Percentiles rank a stretch among this genome's conserved stretches.
Conservation (phyloP, 352 stramenopile genomes). For the Globisporangium cylindrosporum region DNA sequence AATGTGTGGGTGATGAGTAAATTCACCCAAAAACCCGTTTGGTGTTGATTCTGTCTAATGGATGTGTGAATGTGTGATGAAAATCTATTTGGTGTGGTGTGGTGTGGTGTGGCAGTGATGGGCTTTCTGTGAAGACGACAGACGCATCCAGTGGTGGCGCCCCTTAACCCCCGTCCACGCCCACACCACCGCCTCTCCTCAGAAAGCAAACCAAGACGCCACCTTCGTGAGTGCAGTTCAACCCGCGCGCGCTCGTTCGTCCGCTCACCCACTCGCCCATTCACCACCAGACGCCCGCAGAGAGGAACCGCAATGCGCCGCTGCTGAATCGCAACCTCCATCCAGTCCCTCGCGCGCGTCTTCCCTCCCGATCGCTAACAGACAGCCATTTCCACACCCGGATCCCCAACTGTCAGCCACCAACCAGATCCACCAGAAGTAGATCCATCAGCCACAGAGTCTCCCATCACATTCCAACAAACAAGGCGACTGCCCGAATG, state of each 20-base stretch:
- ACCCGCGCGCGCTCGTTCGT: background rate
- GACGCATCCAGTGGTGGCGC: no score
- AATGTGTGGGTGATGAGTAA: no score
- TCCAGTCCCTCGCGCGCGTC: conserved; percentile 13
- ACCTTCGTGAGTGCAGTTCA: background rate
- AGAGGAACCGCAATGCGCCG: conserved; percentile 18
- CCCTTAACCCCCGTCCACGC: background rate
- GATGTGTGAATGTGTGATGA: no score
- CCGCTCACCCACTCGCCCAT: background rate
- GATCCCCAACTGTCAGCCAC: background rate
- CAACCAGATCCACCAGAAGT: conserved; percentile 1
- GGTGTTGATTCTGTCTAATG: no score
- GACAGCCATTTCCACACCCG: background rate
- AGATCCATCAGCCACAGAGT: background rate
- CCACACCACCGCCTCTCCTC: background rate
- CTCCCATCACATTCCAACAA: background rate
- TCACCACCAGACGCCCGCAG: background rate
- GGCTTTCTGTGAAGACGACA: no score
- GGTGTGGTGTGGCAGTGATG: background rate
- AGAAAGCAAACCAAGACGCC: background rate
- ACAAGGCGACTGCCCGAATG: conserved; percentile 25
- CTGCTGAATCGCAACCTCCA: conserved; percentile 23
- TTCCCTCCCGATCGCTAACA: conserved; percentile 18
- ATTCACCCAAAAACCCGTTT: no score
- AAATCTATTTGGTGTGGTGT: no score